These are phyloP conservation scores for Nothophytophthora sp. DNA, from an alignment of 352 stramenopile genomes.

Conservation along the genomic window DNA sequence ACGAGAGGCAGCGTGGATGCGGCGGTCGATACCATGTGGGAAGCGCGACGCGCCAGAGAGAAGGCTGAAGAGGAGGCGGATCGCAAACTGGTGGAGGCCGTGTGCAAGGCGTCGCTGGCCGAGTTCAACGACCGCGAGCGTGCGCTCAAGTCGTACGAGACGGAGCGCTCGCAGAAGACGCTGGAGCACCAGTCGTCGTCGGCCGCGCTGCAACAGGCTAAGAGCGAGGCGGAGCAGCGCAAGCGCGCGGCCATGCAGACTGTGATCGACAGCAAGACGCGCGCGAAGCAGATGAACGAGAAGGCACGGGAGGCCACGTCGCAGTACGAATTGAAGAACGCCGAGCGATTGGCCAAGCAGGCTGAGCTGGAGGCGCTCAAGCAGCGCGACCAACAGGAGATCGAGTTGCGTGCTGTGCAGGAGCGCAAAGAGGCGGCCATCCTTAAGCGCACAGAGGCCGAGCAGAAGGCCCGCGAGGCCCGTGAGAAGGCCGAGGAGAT, in stretches of 20 bases:
- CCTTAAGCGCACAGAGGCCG: constrained; percentile 64
- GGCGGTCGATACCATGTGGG: constrained; percentile 63
- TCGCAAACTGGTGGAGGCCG: constrained; percentile 75
- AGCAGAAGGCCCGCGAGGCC: constrained; percentile 59
- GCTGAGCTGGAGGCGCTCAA: constrained; percentile 44
- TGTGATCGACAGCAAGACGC: constrained; percentile 73
- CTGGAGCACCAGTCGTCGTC: constrained; percentile 31
- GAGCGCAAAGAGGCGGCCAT: constrained; percentile 65
- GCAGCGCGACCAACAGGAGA: constrained; percentile 43
- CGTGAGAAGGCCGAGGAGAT: constrained; percentile 63
- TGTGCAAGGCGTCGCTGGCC: constrained; percentile 74
- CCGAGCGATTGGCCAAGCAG: constrained; percentile 55
- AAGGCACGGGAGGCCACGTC: constrained; percentile 65
- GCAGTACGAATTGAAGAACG: constrained; percentile 59
- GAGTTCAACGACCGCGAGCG: constrained; percentile 77
- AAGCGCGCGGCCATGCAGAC: constrained; percentile 75
- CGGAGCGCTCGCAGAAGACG: constrained; percentile 31
- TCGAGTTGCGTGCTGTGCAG: constrained; percentile 46
- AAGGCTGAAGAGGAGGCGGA: constrained; percentile 62
- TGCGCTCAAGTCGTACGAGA: constrained; percentile 54
- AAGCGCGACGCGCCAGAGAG: constrained; percentile 50
- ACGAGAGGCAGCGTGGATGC: constrained; percentile 31
- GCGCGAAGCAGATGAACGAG: constrained; percentile 56
- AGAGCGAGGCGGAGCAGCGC: constrained; percentile 47
- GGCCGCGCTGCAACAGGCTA: constrained; percentile 39